These are phyloP conservation scores for Daedalea quercina DNA, from an alignment of 768 basidiomycete species.

Conservation along the genomic window DNA sequence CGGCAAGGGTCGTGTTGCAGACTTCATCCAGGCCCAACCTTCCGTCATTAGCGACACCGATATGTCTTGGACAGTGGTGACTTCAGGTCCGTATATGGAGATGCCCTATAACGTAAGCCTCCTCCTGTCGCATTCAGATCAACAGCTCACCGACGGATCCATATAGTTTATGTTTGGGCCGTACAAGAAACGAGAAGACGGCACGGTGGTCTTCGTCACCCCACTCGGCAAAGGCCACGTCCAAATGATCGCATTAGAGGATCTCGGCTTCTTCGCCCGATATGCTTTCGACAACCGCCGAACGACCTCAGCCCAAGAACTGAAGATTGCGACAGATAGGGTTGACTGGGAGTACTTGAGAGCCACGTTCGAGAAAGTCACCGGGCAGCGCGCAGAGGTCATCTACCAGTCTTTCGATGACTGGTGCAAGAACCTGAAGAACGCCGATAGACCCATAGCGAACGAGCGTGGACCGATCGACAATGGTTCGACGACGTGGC, in stretches of 20 bases:
- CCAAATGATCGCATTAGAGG: conserved; percentile 25
- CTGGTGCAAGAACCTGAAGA: conserved; percentile 7
- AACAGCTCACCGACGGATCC: neutral
- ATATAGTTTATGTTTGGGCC: conserved; percentile 15
- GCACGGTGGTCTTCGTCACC: conserved; percentile 24
- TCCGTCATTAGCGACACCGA: conserved; percentile 5
- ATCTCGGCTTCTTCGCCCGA: conserved; percentile 25
- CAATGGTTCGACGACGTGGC: conserved; percentile 18
- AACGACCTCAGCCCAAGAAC: conserved; percentile 16
- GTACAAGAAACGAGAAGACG: conserved; percentile 19
- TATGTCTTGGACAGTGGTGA: conserved; percentile 8
- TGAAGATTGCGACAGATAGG: conserved; percentile 21
- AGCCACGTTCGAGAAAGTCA: conserved; percentile 20
- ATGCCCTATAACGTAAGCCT: conserved; percentile 3
- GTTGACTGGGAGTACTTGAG: conserved; percentile 21
- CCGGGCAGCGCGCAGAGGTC: conserved; percentile 17
- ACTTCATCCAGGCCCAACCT: conserved; percentile 31
- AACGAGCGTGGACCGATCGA: conserved; percentile 6
- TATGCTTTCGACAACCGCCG: conserved; percentile 25
- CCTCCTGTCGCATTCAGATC: no score
- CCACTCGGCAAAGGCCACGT: conserved; percentile 23
- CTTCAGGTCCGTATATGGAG: conserved; percentile 6
- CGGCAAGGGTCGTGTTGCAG: conserved; percentile 34
- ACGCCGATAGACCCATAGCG: conserved; percentile 18
- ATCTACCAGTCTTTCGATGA: conserved; percentile 14